phyloP scores from a whole-genome alignment of 495 filamentous ascomycete genomes.

The Aspergillus ellipticus region DNA sequence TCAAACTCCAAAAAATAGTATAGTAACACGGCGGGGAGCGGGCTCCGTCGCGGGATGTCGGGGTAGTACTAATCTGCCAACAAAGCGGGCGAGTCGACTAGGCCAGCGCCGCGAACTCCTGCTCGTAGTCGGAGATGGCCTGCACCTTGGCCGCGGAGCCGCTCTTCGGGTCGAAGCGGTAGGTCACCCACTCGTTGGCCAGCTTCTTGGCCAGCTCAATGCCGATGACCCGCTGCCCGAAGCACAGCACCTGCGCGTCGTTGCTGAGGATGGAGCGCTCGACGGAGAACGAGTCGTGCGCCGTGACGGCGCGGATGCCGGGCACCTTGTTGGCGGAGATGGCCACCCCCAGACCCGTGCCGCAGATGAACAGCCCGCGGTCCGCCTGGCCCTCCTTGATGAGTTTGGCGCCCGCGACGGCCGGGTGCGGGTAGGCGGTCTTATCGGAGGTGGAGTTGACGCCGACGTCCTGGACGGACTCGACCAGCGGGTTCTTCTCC shows the following conservation, averaged over 20 bases:
- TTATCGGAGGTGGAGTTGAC: conserved; percentile 66
- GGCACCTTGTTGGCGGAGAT: conserved; percentile 86
- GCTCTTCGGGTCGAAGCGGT: conserved; percentile 72
- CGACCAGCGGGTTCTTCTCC: conserved; percentile 61
- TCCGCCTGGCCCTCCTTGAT: conserved; percentile 66
- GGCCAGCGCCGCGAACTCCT: conserved; percentile 35
- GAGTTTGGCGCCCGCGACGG: conserved; percentile 64
- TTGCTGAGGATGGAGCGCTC: conserved; percentile 80
- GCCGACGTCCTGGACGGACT: conserved; percentile 64
- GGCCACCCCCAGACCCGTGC: conserved; percentile 80
- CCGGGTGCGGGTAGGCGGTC: conserved; percentile 79
- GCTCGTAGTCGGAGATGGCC: conserved; percentile 71
- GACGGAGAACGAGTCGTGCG: conserved; percentile 80
- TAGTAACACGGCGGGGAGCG: background rate
- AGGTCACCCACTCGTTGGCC: conserved; percentile 77
- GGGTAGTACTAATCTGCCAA: no score
- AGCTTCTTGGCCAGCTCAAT: conserved; percentile 73
- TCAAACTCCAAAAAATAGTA: conserved; percentile 6
- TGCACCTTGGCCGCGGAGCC: conserved; percentile 71
- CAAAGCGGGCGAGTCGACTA: conserved; percentile 12
- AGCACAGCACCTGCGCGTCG: conserved; percentile 83
- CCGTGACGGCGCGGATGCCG: conserved; percentile 79
- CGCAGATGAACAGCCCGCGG: conserved; percentile 81
- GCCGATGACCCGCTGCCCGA: conserved; percentile 81
- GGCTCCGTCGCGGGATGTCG: conserved; percentile 1